Conservation (phyloP, 192 early-diverging fungal genomes). For the Chytriomyces sp. region DNA sequence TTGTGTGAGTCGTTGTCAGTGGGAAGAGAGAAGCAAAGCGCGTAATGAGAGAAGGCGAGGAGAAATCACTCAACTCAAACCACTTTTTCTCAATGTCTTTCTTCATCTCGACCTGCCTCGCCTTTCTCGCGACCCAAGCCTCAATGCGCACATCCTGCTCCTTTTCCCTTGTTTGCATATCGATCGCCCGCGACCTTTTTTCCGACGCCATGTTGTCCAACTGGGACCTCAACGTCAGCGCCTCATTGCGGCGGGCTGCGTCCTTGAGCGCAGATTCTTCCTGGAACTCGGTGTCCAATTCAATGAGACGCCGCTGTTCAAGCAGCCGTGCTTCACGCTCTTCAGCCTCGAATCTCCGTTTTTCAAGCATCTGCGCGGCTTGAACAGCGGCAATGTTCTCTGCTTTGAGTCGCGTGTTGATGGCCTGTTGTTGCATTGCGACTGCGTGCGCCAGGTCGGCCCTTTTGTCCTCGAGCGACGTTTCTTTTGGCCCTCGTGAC, state of each 20-base stretch:
- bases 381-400: slow-evolving; percentile 7
- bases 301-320: slow-evolving; percentile 9
- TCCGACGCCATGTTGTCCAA: slow-evolving; percentile 13
- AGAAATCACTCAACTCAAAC: slow-evolving; percentile 38
- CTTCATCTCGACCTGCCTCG: slow-evolving; percentile 38
- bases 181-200: background rate
- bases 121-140: slow-evolving; percentile 45
- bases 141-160: slow-evolving; percentile 35
- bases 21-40: background rate
- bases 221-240: slow-evolving; percentile 18
- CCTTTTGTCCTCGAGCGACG: too few relatives aligned
- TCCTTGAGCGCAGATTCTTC: background rate
- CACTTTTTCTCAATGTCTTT: slow-evolving; percentile 45
- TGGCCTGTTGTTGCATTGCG: background rate
- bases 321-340: background rate
- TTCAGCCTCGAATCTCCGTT: slow-evolving; percentile 7
- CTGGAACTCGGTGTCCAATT: slow-evolving; percentile 6
- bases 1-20: background rate
- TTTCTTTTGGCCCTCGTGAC: too few relatives aligned
- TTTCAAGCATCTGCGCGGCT: slow-evolving; percentile 8
- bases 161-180: slow-evolving; percentile 7
- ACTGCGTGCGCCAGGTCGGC: too few relatives aligned
- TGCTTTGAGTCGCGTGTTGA: slow-evolving; percentile 25
- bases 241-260: background rate
- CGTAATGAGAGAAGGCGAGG: background rate